Percentiles rank a stretch among this genome's conserved stretches.
These are phyloP conservation scores for Cryptosporidium andersoni DNA, from an alignment of 169 alveolate genomes.

Conservation along the genomic window DNA sequence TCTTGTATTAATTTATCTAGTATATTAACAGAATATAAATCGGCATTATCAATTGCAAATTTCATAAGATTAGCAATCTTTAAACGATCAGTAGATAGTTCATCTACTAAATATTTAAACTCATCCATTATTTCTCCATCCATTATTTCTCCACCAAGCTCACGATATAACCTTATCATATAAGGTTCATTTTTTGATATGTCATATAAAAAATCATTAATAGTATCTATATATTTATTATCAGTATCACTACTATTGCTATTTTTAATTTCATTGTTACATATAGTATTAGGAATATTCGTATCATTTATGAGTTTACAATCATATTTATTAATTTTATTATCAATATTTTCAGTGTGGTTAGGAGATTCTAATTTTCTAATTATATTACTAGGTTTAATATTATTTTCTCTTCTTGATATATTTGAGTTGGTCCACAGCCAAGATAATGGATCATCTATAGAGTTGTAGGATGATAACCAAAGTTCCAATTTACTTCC, in stretches of 20 bases:
- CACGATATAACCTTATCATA: slow-evolving; percentile 9
- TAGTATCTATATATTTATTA: background rate
- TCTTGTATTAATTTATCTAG: slow-evolving; percentile 10
- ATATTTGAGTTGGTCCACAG: slow-evolving; percentile 1
- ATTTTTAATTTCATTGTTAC: background rate
- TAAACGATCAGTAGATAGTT: slow-evolving; percentile 8
- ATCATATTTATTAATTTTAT: no score
- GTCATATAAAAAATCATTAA: background rate
- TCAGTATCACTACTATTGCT: slow-evolving; percentile 1
- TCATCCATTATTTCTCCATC: background rate
- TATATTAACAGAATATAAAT: slow-evolving; percentile 37
- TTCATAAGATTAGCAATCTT: slow-evolving; percentile 30
- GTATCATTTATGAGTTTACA: no score
- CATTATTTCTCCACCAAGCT: slow-evolving; percentile 27
- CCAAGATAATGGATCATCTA: slow-evolving; percentile 66
- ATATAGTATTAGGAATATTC: no score
- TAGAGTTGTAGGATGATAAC: background rate
- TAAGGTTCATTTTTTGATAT: slow-evolving; percentile 18
- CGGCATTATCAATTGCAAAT: slow-evolving; percentile 46
- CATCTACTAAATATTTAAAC: background rate
- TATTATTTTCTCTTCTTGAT: no score
- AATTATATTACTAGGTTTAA: no score
- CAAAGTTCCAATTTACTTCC: background rate
- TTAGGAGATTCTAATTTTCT: no score
- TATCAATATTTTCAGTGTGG: no score